A percentile compares a stretch with the other conserved stretches of the same genome.
These are phyloP conservation scores for Rheum nobile DNA, from an alignment of 148 eudicot species.

Conservation along the genomic window DNA sequence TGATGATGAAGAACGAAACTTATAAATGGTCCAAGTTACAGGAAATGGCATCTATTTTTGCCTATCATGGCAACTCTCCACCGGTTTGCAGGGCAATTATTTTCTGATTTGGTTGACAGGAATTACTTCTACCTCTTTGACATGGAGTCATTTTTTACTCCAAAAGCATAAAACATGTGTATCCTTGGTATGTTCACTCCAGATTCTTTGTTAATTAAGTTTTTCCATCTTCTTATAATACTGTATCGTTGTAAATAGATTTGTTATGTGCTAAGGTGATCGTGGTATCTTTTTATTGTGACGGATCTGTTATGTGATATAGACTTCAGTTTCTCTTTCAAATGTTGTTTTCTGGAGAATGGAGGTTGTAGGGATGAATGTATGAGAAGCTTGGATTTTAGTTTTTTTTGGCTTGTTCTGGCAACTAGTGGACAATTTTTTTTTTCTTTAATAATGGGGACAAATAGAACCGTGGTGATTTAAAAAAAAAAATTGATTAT, in stretches of 20 bases:
- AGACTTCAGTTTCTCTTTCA: background rate
- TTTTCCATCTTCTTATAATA: background rate
- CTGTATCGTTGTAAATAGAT: background rate
- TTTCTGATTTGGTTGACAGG: constrained; percentile 84
- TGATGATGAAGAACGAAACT: constrained; percentile 99
- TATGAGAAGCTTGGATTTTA: too few relatives aligned
- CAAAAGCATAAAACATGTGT: constrained; percentile 97
- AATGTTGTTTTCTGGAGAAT: background rate
- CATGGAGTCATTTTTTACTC: constrained; percentile 98
- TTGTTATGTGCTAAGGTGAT: background rate
- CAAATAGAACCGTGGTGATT: too few relatives aligned
- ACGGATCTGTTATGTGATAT: background rate
- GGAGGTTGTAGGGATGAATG: background rate
- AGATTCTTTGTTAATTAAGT: background rate
- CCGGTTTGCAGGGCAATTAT: constrained; percentile 92
- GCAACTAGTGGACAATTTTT: background rate
- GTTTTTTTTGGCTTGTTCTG: background rate
- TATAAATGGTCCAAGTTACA: constrained; percentile 90
- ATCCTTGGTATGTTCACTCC: constrained; percentile 63
- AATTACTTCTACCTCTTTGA: constrained; percentile 94
- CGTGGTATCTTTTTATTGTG: background rate
- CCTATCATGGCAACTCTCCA: constrained; percentile 99
- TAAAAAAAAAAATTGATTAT: too few relatives aligned
- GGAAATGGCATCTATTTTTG: constrained; percentile 92
- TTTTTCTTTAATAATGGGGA: too few relatives aligned